Conservation (phyloP, 805 yeast genomes). For the Henningerozyma blattae region DNA sequence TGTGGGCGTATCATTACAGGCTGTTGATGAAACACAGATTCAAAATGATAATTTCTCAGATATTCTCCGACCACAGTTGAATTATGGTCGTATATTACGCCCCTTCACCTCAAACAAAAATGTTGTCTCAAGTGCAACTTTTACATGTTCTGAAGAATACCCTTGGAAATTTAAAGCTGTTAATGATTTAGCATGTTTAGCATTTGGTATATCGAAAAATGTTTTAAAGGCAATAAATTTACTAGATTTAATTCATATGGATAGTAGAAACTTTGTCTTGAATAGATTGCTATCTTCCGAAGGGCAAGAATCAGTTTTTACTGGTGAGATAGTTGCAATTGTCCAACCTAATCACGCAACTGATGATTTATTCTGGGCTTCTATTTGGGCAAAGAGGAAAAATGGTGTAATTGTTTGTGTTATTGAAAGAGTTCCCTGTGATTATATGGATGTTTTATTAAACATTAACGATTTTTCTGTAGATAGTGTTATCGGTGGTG, state of each 20-base stretch:
- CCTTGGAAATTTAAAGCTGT: constrained; percentile 82
- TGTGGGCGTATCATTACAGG: background rate
- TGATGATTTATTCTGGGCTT: constrained; percentile 59
- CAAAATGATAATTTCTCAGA: background rate
- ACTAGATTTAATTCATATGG: constrained; percentile 67
- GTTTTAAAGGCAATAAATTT: constrained; percentile 52
- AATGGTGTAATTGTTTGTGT: constrained; percentile 65
- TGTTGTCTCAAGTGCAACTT: constrained; percentile 69
- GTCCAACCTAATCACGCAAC: constrained; percentile 43
- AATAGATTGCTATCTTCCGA: constrained; percentile 35
- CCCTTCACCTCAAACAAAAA: constrained; percentile 58
- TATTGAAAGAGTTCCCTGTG: constrained; percentile 74
- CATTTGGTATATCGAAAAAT: constrained; percentile 67
- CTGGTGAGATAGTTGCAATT: constrained; percentile 81
- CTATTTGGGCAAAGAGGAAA: constrained; percentile 79
- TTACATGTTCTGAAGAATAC: constrained; percentile 58
- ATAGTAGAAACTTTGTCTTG: constrained; percentile 57
- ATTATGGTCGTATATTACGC: constrained; percentile 42
- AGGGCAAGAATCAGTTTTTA: constrained; percentile 42
- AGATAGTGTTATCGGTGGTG: constrained; percentile 10
- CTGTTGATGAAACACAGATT: constrained; percentile 1
- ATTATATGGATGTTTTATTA: constrained; percentile 46
- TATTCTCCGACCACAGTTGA: constrained; percentile 10
- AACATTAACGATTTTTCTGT: constrained; percentile 22
- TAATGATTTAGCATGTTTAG: constrained; percentile 78